A percentile compares a stretch with the other conserved stretches of the same genome.
phyloP scores from a whole-genome alignment of 768 basidiomycete genomes.

The Baorangia bicolor region DNA sequence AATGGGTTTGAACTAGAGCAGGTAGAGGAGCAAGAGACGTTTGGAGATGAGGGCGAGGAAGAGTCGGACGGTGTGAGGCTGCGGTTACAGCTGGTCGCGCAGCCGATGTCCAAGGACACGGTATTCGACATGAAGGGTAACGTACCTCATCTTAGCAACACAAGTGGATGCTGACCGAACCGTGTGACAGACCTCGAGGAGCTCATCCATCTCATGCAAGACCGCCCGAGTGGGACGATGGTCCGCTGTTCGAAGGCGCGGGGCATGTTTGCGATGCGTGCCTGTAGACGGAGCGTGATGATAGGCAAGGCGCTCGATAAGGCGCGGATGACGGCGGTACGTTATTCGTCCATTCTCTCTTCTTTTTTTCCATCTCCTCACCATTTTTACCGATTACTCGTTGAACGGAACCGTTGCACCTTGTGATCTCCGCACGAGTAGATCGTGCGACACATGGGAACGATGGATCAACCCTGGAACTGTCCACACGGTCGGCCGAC shows the following conservation, averaged over 20 bases:
- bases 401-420: background rate
- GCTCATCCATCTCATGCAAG: constrained; percentile 80
- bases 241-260: constrained; percentile 92
- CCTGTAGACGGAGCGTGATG: constrained; percentile 97
- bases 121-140: constrained; percentile 86
- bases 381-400: background rate
- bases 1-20: constrained; percentile 89
- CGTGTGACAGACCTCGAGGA: constrained; percentile 79
- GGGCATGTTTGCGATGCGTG: constrained; percentile 95
- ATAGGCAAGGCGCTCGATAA: constrained; percentile 80
- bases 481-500: constrained; percentile 87
- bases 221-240: constrained; percentile 75
- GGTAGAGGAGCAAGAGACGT: constrained; percentile 37
- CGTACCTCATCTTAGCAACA: background rate
- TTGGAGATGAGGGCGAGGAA: background rate
- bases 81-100: constrained; percentile 69
- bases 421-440: constrained; percentile 22
- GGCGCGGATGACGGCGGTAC: constrained; percentile 74
- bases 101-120: constrained; percentile 90
- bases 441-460: constrained; percentile 81
- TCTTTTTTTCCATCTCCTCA: background rate
- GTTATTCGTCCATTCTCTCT: constrained; percentile 16
- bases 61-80: background rate
- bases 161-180: background rate
- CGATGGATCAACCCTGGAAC: constrained; percentile 84